Evolutionary conservation across 805 yeast species (phyloP).

Genomic region (Candida ulmi): DNA sequence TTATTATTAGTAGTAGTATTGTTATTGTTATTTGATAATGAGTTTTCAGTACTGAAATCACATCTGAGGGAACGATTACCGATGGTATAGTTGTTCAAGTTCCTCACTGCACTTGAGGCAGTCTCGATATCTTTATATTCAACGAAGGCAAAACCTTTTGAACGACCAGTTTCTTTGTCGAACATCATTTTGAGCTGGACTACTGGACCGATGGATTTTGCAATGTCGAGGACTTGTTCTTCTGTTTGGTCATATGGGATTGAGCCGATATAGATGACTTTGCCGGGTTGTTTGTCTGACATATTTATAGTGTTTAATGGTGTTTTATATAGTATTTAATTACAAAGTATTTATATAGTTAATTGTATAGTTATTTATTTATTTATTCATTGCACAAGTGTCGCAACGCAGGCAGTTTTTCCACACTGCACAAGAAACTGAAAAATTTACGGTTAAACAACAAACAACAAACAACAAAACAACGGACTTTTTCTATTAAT

Average conservation of each 20-base stretch:
- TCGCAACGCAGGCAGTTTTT: too few species aligned
- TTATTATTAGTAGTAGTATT: constrained; percentile 3
- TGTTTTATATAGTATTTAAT: too few species aligned
- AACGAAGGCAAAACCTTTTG: constrained; percentile 87
- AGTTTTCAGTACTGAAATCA: constrained; percentile 58
- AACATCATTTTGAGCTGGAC: constrained; percentile 67
- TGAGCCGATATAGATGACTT: constrained; percentile 71
- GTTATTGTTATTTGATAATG: constrained; percentile 5
- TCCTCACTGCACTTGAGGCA: constrained; percentile 86
- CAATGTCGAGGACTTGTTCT: constrained; percentile 84
- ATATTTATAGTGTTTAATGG: not conserved
- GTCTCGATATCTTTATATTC: constrained; percentile 75
- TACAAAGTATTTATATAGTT: not conserved
- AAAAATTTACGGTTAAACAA: too few species aligned
- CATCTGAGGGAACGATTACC: constrained; percentile 72
- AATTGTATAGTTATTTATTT: too few species aligned
- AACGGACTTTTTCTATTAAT: too few species aligned
- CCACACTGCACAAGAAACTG: too few species aligned
- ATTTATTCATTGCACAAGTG: too few species aligned
- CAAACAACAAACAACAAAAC: too few species aligned
- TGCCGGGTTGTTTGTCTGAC: constrained; percentile 23
- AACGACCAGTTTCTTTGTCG: constrained; percentile 84
- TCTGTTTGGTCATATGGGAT: constrained; percentile 93
- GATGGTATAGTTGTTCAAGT: constrained; percentile 70
- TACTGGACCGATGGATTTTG: constrained; percentile 86